Conservation (phyloP, 768 basidiomycete genomes). For the Cystofilobasidium capitatum region DNA sequence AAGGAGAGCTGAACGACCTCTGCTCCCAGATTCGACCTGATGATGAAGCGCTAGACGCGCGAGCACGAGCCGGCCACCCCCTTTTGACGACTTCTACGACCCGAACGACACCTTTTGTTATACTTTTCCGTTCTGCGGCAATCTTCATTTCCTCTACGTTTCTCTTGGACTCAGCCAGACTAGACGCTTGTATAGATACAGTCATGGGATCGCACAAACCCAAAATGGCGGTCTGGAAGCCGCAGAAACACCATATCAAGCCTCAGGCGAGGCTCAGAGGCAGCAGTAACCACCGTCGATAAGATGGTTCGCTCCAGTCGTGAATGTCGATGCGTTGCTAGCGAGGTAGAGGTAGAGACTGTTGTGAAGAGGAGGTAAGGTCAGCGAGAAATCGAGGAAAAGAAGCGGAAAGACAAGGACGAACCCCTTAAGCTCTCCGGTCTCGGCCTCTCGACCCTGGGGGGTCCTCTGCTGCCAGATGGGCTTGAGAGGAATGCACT, state of each 20-base stretch:
- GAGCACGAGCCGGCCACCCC: too few species aligned
- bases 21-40: conserved; percentile 9
- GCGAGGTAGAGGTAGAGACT: conserved; percentile 20
- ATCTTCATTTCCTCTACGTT: too few species aligned
- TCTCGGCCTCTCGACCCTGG: conserved; percentile 23
- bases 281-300: conserved; percentile 25
- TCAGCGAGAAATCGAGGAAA: background rate
- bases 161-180: too few species aligned
- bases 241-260: too few species aligned
- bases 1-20: too few species aligned
- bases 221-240: too few species aligned
- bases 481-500: conserved; percentile 1
- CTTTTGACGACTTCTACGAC: too few species aligned
- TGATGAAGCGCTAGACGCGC: conserved; percentile 15
- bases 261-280: too few species aligned
- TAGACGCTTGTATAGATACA: too few species aligned
- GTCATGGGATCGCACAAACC: too few species aligned
- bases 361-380: background rate
- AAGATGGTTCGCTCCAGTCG: conserved; percentile 24
- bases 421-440: conserved; percentile 24
- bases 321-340: conserved; percentile 18
- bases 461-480: conserved; percentile 23
- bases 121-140: too few species aligned
- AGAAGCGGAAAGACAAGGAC: background rate
- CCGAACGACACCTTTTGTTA: too few species aligned